A percentile compares a stretch with the other conserved stretches of the same genome.
Evolutionary conservation across 2,329 filamentous ascomycete species (phyloP).

Genomic region (Bipolaris victoriae): DNA sequence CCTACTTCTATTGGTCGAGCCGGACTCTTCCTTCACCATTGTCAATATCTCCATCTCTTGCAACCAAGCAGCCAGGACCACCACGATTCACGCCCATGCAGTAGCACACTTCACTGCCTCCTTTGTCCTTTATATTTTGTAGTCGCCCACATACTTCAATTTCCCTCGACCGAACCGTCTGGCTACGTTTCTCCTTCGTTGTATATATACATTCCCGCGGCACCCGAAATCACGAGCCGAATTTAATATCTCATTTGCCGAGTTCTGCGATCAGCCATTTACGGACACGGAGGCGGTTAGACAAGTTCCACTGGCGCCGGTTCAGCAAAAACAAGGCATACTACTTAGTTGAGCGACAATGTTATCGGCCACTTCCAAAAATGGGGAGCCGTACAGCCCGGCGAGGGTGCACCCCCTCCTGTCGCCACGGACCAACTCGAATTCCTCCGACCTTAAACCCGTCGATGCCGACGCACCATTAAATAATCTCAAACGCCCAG

Average conservation of each 20-base stretch:
- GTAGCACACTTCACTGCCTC: constrained; percentile 33
- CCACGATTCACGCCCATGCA: constrained; percentile 37
- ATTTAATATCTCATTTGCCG: constrained; percentile 13
- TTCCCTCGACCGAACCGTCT: constrained; percentile 34
- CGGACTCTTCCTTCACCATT: constrained; percentile 39
- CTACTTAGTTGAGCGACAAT: constrained; percentile 20
- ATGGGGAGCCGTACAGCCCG: constrained; percentile 44
- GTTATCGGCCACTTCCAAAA: constrained; percentile 28
- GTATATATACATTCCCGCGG: constrained; percentile 24
- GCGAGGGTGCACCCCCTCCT: constrained; percentile 43
- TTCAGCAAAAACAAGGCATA: neutral
- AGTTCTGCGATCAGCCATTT: constrained; percentile 10
- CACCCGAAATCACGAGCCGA: constrained; percentile 4
- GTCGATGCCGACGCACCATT: constrained; percentile 33
- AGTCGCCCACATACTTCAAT: constrained; percentile 36
- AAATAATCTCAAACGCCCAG: constrained; percentile 35
- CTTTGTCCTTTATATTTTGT: constrained; percentile 22
- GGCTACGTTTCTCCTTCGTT: constrained; percentile 37
- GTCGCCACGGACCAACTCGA: constrained; percentile 39
- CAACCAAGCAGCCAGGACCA: constrained; percentile 21
- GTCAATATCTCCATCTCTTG: constrained; percentile 11
- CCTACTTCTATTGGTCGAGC: constrained; percentile 35
- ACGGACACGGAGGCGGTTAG: constrained; percentile 6
- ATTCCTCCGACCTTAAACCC: constrained; percentile 45
- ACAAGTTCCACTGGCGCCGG: neutral